These are phyloP conservation scores for Cryptococcus amylolentus DNA, from an alignment of 1,284 basidiomycete genomes.

Conservation along the genomic window DNA sequence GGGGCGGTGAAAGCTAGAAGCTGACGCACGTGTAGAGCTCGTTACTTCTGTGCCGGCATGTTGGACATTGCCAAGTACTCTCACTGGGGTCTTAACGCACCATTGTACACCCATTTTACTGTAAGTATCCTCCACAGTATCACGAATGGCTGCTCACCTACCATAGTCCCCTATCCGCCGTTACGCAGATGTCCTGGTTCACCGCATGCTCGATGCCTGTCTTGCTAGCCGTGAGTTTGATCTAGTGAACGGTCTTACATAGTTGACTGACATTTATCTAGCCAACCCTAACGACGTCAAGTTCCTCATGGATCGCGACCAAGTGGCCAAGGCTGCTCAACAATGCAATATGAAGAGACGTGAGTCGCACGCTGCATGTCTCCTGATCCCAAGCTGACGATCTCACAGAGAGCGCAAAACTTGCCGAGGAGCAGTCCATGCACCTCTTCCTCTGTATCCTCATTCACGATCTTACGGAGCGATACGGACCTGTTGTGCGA, in stretches of 20 bases:
- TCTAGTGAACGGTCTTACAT: not conserved
- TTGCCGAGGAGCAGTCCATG: constrained; percentile 93
- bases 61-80: constrained; percentile 97
- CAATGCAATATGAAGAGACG: constrained; percentile 84
- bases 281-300: constrained; percentile 61
- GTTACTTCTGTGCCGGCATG: constrained; percentile 99
- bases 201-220: constrained; percentile 93
- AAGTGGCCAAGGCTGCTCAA: constrained; percentile 94
- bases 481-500: constrained; percentile 90
- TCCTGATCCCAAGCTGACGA: not conserved
- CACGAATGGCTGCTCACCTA: not conserved
- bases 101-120: constrained; percentile 96
- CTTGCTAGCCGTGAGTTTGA: constrained; percentile 60
- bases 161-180: constrained; percentile 73
- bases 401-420: constrained; percentile 55
- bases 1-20: not conserved
- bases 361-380: constrained; percentile 9
- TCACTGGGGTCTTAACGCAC: constrained; percentile 86
- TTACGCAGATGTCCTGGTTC: constrained; percentile 85
- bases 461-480: constrained; percentile 81
- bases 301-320: constrained; percentile 94
- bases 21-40: constrained; percentile 60
- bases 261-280: not conserved
- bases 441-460: constrained; percentile 94
- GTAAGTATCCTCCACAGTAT: constrained; percentile 20